phyloP scores from a whole-genome alignment of 176 grass and related monocot species.

The Bonia amplexicaulis region DNA sequence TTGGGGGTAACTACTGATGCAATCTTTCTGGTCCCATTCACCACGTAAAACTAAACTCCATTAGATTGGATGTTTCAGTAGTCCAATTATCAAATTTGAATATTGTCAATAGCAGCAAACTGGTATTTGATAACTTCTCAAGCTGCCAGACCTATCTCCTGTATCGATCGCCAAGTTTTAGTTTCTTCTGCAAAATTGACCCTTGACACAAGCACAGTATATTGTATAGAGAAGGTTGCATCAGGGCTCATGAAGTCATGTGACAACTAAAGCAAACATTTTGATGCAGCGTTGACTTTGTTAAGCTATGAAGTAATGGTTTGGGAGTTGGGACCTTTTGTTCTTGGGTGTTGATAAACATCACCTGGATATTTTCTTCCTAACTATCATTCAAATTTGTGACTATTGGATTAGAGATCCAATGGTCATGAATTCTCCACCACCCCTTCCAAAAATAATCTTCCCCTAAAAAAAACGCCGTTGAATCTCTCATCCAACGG shows the following conservation, averaged over 20 bases:
- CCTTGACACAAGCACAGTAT: neutral
- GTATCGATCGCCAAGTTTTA: neutral
- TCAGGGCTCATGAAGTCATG: neutral
- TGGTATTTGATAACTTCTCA: neutral
- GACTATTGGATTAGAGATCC: no score
- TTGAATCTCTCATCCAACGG: no score
- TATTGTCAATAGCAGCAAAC: neutral
- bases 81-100: neutral
- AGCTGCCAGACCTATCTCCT: neutral
- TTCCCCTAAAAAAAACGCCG: no score
- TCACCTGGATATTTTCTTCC: no score
- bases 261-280: neutral
- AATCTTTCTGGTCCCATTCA: neutral
- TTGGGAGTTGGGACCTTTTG: neutral
- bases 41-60: neutral
- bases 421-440: no score
- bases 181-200: neutral
- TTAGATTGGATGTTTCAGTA: neutral
- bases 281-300: constrained; percentile 20
- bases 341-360: no score
- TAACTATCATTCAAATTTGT: no score
- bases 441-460: no score
- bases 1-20: neutral
- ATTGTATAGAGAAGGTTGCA: neutral
- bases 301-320: neutral